Conservation (phyloP, 768 basidiomycete genomes). For the Galerina sulciceps region DNA sequence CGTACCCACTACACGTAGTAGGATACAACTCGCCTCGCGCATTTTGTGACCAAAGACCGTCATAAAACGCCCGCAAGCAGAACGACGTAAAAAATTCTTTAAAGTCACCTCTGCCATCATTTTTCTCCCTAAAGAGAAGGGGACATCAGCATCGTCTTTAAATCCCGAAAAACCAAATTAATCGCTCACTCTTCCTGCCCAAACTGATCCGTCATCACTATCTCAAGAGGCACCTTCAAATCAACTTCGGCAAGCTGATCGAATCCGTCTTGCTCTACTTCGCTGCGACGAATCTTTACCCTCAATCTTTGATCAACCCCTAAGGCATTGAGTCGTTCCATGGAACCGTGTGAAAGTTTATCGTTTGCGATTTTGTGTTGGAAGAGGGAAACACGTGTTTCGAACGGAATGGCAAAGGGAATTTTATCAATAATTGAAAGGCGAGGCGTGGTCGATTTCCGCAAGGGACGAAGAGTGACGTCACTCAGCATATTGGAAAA, state of each 20-base stretch:
- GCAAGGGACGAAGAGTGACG: slow-evolving; percentile 68
- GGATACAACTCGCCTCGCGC: slow-evolving; percentile 95
- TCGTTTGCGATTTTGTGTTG: slow-evolving; percentile 68
- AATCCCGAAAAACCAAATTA: not conserved
- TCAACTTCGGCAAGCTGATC: slow-evolving; percentile 77
- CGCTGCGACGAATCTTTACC: slow-evolving; percentile 72
- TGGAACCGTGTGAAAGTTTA: slow-evolving; percentile 16
- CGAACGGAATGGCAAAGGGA: slow-evolving; percentile 94
- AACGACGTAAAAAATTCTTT: slow-evolving; percentile 97
- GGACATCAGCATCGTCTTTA: not conserved
- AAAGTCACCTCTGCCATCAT: slow-evolving; percentile 96
- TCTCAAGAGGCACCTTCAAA: slow-evolving; percentile 82
- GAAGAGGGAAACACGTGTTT: slow-evolving; percentile 86
- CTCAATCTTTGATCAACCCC: slow-evolving; percentile 28
- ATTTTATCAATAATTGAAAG: slow-evolving; percentile 93
- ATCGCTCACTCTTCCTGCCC: slow-evolving; percentile 78
- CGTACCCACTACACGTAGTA: slow-evolving; percentile 90
- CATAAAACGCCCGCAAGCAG: slow-evolving; percentile 93
- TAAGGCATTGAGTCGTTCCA: slow-evolving; percentile 18
- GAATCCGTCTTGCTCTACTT: slow-evolving; percentile 90
- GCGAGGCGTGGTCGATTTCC: slow-evolving; percentile 79
- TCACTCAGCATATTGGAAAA: slow-evolving; percentile 16
- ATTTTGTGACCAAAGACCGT: slow-evolving; percentile 91
- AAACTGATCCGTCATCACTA: slow-evolving; percentile 89
- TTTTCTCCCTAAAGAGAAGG: slow-evolving; percentile 66